Conservation (phyloP, 2,329 filamentous ascomycete species). For the Aspergillus sp. region DNA sequence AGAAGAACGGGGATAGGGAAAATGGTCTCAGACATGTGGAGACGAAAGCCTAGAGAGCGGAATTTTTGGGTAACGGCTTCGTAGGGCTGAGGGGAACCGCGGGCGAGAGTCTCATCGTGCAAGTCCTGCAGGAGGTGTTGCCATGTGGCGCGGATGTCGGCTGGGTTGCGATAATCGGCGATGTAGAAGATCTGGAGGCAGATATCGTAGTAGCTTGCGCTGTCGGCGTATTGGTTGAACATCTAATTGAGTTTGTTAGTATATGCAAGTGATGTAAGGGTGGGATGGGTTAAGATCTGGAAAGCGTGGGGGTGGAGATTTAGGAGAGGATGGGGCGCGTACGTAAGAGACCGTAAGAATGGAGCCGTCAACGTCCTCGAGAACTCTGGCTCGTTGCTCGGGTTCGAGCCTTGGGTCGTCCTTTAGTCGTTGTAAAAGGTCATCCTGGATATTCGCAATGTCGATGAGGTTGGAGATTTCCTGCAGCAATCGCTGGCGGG, state of each 20-base stretch:
- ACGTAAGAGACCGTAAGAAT: constrained; percentile 78
- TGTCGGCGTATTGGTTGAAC: constrained; percentile 91
- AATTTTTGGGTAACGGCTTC: constrained; percentile 58
- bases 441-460: constrained; percentile 92
- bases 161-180: constrained; percentile 86
- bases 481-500: constrained; percentile 82
- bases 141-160: constrained; percentile 86
- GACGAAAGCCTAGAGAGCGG: constrained; percentile 60
- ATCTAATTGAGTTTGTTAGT: constrained; percentile 58
- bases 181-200: constrained; percentile 90
- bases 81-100: constrained; percentile 48
- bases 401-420: constrained; percentile 71
- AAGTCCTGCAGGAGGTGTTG: constrained; percentile 75
- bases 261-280: constrained; percentile 13
- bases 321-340: constrained; percentile 44
- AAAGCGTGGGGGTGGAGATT: constrained; percentile 11
- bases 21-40: constrained; percentile 60
- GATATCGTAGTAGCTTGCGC: constrained; percentile 90
- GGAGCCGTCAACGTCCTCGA: constrained; percentile 73
- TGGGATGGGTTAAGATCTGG: background rate
- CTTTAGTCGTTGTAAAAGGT: constrained; percentile 77
- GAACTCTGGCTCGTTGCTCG: constrained; percentile 67
- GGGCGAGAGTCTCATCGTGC: constrained; percentile 60
- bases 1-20: constrained; percentile 61
- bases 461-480: constrained; percentile 86